Evolutionary conservation across 2,329 filamentous ascomycete genomes (phyloP).

Genomic region (Fusarium vanettenii): DNA sequence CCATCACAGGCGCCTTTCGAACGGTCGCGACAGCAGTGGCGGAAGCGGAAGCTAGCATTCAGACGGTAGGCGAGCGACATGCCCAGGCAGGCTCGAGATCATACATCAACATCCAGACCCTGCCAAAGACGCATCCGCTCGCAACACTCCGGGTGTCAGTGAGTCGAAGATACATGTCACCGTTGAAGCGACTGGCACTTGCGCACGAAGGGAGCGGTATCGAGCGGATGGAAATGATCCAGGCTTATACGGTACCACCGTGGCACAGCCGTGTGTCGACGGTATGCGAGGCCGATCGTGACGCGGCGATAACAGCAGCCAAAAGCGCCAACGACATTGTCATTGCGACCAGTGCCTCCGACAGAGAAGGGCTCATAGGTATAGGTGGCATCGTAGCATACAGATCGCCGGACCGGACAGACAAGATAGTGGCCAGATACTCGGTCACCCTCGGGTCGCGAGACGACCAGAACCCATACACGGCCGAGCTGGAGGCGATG

Average conservation of each 20-base stretch:
- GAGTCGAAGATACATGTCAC: neutral
- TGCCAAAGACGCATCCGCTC: neutral
- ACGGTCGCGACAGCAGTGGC: neutral
- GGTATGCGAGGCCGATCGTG: no score
- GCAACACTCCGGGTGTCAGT: neutral
- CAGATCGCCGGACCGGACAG: no score
- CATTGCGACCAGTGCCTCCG: no score
- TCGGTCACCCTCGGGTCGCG: neutral
- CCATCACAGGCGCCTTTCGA: neutral
- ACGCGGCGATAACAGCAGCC: no score
- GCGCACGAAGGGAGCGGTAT: neutral
- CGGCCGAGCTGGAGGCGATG: constrained; percentile 16
- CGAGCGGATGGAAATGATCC: neutral
- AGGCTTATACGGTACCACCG: neutral
- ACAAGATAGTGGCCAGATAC: no score
- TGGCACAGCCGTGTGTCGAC: no score
- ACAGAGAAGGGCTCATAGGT: no score
- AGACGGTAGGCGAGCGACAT: neutral
- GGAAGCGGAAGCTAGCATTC: neutral
- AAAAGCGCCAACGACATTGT: no score
- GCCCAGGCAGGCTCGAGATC: neutral
- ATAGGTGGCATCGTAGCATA: no score
- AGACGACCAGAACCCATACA: constrained; percentile 31
- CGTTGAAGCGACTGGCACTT: neutral
- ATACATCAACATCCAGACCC: neutral